Percentiles rank a stretch among this genome's conserved stretches.
Evolutionary conservation across 2,329 filamentous ascomycete species (phyloP).

Genomic region (Cryphonectria parasitica): DNA sequence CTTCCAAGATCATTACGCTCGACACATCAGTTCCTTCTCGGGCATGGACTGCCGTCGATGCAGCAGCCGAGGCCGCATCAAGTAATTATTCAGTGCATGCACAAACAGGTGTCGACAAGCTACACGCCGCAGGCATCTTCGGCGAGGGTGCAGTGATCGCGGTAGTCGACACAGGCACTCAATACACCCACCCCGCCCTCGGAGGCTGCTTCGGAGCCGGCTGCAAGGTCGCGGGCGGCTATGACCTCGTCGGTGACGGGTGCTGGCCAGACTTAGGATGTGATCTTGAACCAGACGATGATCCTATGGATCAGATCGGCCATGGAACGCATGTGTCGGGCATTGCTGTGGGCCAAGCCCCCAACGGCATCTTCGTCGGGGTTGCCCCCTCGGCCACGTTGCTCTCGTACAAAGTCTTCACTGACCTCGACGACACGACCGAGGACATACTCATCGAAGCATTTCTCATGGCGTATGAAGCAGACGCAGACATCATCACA

Average conservation of each 20-base stretch:
- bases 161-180: slow-evolving; percentile 32
- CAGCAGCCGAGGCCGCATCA: slow-evolving; percentile 19
- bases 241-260: slow-evolving; percentile 28
- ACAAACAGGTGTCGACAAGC: slow-evolving; percentile 31
- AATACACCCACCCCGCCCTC: slow-evolving; percentile 32
- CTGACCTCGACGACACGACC: slow-evolving; percentile 18
- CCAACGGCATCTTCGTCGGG: slow-evolving; percentile 20
- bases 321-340: slow-evolving; percentile 44
- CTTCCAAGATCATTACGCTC: slow-evolving; percentile 19
- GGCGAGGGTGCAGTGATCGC: slow-evolving; percentile 32
- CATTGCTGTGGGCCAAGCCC: slow-evolving; percentile 34
- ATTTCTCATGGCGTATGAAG: slow-evolving; percentile 27
- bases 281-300: slow-evolving; percentile 39
- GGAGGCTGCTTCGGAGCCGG: slow-evolving; percentile 26
- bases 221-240: slow-evolving; percentile 27
- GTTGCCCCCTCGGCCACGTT: slow-evolving; percentile 29
- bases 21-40: slow-evolving; percentile 11
- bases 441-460: slow-evolving; percentile 29
- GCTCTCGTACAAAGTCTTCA: slow-evolving; percentile 28
- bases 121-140: slow-evolving; percentile 29
- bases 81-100: slow-evolving; percentile 32
- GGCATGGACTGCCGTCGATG: slow-evolving; percentile 18
- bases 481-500: slow-evolving; percentile 28
- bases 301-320: slow-evolving; percentile 41
- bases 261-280: slow-evolving; percentile 23